Percentiles rank a stretch among this genome's conserved stretches.
These are phyloP conservation scores for Lactifluus volemus DNA, from an alignment of 768 basidiomycete genomes.

Conservation along the genomic window DNA sequence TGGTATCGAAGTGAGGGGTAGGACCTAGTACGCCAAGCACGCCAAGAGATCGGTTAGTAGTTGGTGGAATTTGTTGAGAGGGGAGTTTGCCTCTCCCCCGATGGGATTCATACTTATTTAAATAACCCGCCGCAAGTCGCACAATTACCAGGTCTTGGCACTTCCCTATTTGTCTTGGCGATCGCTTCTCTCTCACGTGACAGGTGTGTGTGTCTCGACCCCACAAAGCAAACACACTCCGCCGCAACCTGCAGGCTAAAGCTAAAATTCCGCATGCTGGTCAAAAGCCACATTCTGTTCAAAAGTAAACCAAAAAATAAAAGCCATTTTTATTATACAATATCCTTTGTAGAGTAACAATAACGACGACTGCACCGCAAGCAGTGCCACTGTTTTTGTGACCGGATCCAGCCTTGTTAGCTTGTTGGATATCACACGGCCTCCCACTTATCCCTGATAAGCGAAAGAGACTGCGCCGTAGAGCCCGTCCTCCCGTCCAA, in stretches of 20 bases:
- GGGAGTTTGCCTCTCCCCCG: too few relatives aligned
- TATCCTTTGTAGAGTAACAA: neutral
- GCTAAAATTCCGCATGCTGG: too few relatives aligned
- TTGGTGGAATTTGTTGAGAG: neutral
- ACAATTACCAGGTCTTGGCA: too few relatives aligned
- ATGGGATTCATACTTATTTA: too few relatives aligned
- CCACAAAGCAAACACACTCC: too few relatives aligned
- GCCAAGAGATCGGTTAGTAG: neutral
- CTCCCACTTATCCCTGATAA: conserved; percentile 64
- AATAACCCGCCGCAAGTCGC: too few relatives aligned
- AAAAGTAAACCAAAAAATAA: neutral
- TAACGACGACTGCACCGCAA: neutral
- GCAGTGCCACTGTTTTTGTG: neutral
- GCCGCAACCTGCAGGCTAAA: too few relatives aligned
- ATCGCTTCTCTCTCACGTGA: too few relatives aligned
- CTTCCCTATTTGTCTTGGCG: too few relatives aligned
- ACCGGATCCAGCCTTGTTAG: neutral
- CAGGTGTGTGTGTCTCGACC: too few relatives aligned
- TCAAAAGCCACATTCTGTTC: neutral
- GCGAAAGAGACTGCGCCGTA: conserved; percentile 94
- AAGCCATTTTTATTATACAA: neutral
- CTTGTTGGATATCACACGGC: neutral
- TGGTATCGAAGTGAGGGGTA: neutral
- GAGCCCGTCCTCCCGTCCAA: conserved; percentile 87
- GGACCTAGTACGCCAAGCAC: neutral